A percentile compares a stretch with the other conserved stretches of the same genome.
Evolutionary conservation across 768 basidiomycete species (phyloP).

Genomic region (Podaxis sp.): DNA sequence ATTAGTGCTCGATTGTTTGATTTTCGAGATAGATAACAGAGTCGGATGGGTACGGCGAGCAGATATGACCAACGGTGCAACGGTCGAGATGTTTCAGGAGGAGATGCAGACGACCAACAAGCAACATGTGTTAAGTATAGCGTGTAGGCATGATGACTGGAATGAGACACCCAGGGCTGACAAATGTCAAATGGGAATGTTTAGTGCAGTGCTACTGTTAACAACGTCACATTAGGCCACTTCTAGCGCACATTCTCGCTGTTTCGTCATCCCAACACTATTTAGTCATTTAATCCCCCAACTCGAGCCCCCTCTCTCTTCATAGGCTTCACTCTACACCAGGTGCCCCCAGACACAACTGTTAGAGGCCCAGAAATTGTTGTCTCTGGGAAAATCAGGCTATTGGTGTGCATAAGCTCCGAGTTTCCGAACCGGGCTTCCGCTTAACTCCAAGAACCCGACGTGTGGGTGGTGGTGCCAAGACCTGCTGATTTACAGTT

Average conservation of each 20-base stretch:
- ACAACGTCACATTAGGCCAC: background rate
- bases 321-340: background rate
- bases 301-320: background rate
- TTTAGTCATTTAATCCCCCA: background rate
- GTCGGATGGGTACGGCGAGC: background rate
- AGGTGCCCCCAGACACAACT: background rate
- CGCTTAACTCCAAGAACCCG: background rate
- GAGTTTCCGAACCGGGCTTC: conserved; percentile 10
- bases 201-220: background rate
- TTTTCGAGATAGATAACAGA: background rate
- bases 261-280: background rate
- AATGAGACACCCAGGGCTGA: background rate
- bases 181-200: background rate
- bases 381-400: background rate
- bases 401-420: background rate
- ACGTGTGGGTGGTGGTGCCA: background rate
- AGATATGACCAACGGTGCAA: background rate
- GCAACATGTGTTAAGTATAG: too few relatives aligned
- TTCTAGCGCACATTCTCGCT: background rate
- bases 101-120: too few relatives aligned
- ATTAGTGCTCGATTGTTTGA: background rate
- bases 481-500: background rate
- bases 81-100: background rate
- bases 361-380: background rate
- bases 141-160: background rate